These are phyloP conservation scores for Pleurotus citrinopileatus DNA, from an alignment of 768 basidiomycete species.

Conservation along the genomic window DNA sequence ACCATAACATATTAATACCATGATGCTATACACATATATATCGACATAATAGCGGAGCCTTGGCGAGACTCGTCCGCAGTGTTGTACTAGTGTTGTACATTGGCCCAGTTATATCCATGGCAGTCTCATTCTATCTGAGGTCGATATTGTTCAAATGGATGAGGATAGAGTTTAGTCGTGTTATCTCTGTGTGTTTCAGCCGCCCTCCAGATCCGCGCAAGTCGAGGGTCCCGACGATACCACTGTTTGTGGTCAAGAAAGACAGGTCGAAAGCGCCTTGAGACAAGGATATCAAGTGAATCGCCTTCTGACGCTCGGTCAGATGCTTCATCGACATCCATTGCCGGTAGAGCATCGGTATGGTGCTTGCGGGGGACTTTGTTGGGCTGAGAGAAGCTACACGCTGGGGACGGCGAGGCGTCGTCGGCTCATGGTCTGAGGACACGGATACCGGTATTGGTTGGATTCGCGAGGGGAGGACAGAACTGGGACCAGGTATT, in stretches of 20 bases:
- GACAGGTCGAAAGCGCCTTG: slow-evolving; percentile 42
- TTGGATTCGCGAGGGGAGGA: neutral
- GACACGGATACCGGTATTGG: too few species aligned
- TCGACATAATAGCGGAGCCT: too few species aligned
- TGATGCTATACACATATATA: too few species aligned
- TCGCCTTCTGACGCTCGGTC: slow-evolving; percentile 8
- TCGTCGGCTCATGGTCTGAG: too few species aligned
- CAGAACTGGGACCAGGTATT: neutral
- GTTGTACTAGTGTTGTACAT: too few species aligned
- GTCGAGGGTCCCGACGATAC: slow-evolving; percentile 37
- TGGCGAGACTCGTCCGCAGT: too few species aligned
- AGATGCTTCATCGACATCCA: slow-evolving; percentile 10
- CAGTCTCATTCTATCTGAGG: too few species aligned
- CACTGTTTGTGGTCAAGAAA: slow-evolving; percentile 51
- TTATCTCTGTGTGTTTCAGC: slow-evolving; percentile 18
- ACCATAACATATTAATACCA: too few species aligned
- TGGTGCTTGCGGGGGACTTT: neutral
- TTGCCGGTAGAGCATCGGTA: slow-evolving; percentile 2
- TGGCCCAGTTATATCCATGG: too few species aligned
- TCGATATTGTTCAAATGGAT: slow-evolving; percentile 9
- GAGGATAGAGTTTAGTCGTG: slow-evolving; percentile 12
- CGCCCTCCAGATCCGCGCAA: slow-evolving; percentile 27
- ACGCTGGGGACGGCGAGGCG: too few species aligned
- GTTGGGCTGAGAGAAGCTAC: neutral
- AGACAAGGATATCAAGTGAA: slow-evolving; percentile 13